These are phyloP conservation scores for Colletotrichum camelliae DNA, from an alignment of 2,329 filamentous ascomycete genomes.

Conservation along the genomic window DNA sequence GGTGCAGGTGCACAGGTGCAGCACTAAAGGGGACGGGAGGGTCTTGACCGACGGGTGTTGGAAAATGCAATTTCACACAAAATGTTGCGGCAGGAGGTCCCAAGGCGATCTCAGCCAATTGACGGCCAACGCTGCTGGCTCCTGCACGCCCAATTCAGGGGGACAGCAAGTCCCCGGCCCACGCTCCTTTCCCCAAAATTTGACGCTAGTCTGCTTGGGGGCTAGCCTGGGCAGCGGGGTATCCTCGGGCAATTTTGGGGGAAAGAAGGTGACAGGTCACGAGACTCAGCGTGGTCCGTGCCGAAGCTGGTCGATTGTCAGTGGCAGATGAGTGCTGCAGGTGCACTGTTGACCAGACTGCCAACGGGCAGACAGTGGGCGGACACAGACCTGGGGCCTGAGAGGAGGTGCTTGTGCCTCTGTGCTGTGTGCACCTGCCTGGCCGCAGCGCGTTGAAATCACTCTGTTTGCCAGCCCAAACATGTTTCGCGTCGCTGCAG, in stretches of 20 bases:
- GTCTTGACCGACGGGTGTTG: slow-evolving; percentile 24
- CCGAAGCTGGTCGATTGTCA: neutral
- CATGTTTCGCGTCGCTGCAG: slow-evolving; percentile 1
- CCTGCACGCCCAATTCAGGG: slow-evolving; percentile 26
- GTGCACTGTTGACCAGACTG: neutral
- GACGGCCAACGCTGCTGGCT: slow-evolving; percentile 2
- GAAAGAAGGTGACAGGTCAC: slow-evolving; percentile 15
- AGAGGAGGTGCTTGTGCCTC: neutral
- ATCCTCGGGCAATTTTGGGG: slow-evolving; percentile 18
- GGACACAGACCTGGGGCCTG: neutral
- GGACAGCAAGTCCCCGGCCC: slow-evolving; percentile 16
- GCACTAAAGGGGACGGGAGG: slow-evolving; percentile 25
- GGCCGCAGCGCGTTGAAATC: neutral
- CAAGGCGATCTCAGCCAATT: slow-evolving; percentile 24
- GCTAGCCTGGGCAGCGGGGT: neutral
- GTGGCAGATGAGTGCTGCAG: neutral
- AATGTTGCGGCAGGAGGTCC: slow-evolving; percentile 36
- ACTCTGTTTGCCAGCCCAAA: neutral
- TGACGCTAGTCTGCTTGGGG: neutral
- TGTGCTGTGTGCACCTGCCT: neutral
- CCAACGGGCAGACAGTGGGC: neutral
- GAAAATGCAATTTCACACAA: slow-evolving; percentile 45
- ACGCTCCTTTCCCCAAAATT: slow-evolving; percentile 21
- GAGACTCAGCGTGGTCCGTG: slow-evolving; percentile 15
- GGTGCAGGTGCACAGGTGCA: slow-evolving; percentile 9